Percentiles rank a stretch among this genome's conserved stretches.
Evolutionary conservation across 2,329 filamentous ascomycete species (phyloP).

Genomic region (Xenosphaeropsis pyriputrescens): DNA sequence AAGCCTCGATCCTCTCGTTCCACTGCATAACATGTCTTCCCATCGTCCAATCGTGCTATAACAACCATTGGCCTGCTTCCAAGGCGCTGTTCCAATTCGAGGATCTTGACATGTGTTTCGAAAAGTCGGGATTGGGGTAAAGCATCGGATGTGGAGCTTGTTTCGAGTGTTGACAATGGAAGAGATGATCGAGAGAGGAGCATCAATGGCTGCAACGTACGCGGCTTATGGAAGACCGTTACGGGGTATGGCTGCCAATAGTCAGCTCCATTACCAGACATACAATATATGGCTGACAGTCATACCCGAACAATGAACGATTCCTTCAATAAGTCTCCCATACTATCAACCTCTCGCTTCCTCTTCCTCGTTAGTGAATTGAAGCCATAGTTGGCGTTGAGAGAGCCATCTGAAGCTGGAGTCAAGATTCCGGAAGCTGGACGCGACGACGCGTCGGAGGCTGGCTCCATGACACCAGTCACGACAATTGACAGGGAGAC

Average conservation of each 20-base stretch:
- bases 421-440: conserved; percentile 13
- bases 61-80: conserved; percentile 39
- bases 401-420: conserved; percentile 13
- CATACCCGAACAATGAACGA: conserved; percentile 19
- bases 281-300: not conserved
- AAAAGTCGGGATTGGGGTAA: conserved; percentile 39
- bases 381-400: conserved; percentile 8
- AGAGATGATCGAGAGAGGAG: conserved; percentile 45
- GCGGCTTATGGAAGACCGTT: conserved; percentile 34
- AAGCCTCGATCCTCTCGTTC: conserved; percentile 46
- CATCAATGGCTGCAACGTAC: conserved; percentile 43
- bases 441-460: conserved; percentile 16
- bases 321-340: conserved; percentile 18
- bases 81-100: conserved; percentile 48
- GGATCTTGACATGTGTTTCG: conserved; percentile 44
- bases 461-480: too few species aligned
- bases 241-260: conserved; percentile 36
- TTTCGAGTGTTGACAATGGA: conserved; percentile 45
- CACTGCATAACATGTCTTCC: conserved; percentile 41
- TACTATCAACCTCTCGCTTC: conserved; percentile 17
- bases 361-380: conserved; percentile 14
- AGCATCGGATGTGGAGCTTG: conserved; percentile 31
- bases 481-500: too few species aligned
- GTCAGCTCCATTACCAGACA: conserved; percentile 8
- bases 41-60: conserved; percentile 42